These are phyloP conservation scores for Amorphotheca resinae DNA, from an alignment of 495 filamentous ascomycete species.

Conservation along the genomic window DNA sequence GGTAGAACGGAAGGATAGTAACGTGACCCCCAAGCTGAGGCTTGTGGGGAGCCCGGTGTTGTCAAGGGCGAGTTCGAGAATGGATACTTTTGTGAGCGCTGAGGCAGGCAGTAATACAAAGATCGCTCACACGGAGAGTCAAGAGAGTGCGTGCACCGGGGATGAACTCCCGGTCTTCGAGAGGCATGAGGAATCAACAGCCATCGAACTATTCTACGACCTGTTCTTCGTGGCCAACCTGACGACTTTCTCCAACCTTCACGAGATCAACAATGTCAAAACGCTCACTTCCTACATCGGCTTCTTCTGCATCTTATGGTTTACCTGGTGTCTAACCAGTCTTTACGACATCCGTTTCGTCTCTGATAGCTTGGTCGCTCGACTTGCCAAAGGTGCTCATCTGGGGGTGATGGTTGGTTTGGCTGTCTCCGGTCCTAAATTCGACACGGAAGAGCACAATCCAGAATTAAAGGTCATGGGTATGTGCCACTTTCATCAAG, in stretches of 20 bases:
- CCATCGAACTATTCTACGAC: conserved; percentile 49
- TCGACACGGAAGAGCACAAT: conserved; percentile 26
- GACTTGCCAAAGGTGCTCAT: conserved; percentile 45
- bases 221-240: conserved; percentile 59
- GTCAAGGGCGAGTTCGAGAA: not conserved
- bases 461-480: conserved; percentile 41
- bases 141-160: not conserved
- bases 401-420: conserved; percentile 52
- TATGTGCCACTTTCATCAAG: conserved; percentile 2
- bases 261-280: conserved; percentile 34
- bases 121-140: not conserved
- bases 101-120: not conserved
- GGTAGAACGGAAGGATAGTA: not conserved
- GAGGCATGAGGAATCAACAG: conserved; percentile 11
- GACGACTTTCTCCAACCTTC: conserved; percentile 46
- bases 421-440: conserved; percentile 36
- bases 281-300: conserved; percentile 38
- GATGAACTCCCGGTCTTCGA: not conserved
- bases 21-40: not conserved
- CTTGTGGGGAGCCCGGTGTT: not conserved
- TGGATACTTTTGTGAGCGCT: not conserved
- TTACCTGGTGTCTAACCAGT: conserved; percentile 58
- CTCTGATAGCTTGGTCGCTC: conserved; percentile 52
- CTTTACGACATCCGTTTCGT: conserved; percentile 58
- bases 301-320: conserved; percentile 59